A percentile compares a stretch with the other conserved stretches of the same genome.
Conservation (phyloP, 371 early-diverging fungal genomes). For the Vittaforma corneae region DNA sequence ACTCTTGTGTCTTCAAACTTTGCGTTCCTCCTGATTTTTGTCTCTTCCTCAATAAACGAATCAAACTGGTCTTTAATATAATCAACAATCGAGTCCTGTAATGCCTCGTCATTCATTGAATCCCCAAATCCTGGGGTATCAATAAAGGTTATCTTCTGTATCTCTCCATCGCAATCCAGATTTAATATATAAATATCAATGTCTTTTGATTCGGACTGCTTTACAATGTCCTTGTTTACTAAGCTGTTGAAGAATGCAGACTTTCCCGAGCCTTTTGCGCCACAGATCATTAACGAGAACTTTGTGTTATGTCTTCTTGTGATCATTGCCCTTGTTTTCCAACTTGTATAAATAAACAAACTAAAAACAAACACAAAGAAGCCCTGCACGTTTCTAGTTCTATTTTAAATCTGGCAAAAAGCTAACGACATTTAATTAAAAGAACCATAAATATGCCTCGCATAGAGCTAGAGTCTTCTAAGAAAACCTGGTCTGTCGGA, state of each 20-base stretch:
- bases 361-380: no score
- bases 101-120: constrained; percentile 19
- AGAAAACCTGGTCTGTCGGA: no score
- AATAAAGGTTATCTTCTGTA: constrained; percentile 44
- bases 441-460: no score
- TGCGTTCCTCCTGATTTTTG: constrained; percentile 55
- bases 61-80: constrained; percentile 54
- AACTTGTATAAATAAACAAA: no score
- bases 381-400: no score
- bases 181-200: constrained; percentile 48
- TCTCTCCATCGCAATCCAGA: constrained; percentile 45
- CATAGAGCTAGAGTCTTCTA: no score
- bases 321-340: no score
- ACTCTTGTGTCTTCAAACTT: constrained; percentile 55
- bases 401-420: no score
- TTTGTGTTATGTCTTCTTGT: constrained; percentile 29
- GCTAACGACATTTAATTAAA: no score
- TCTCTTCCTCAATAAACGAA: constrained; percentile 54
- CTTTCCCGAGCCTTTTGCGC: constrained; percentile 47
- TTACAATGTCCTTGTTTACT: constrained; percentile 40
- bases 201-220: constrained; percentile 3
- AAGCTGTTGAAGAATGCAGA: constrained; percentile 53
- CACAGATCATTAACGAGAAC: constrained; percentile 51
- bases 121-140: constrained; percentile 55
- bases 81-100: constrained; percentile 42